Evolutionary conservation across 495 filamentous ascomycete species (phyloP), one percentile per base, ranked within the genome.

Genomic region (Podospora anserina): DNA sequence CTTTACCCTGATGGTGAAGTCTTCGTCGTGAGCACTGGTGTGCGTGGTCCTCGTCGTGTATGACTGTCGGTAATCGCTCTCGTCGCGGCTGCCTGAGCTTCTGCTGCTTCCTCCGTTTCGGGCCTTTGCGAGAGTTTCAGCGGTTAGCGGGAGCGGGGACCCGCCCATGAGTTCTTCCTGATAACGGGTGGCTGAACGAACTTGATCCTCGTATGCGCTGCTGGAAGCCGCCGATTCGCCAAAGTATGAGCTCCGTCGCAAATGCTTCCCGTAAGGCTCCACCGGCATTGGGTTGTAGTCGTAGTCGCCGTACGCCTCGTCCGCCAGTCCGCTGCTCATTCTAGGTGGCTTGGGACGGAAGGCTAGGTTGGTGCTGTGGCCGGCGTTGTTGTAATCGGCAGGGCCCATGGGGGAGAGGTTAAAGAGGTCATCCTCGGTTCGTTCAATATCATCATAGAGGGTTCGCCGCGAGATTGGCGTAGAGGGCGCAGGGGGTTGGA

Each of bases 11-110:
- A 86, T 85, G 13, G 84, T 87, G 30, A 85, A 77, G 69, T 85
- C 83, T 58, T 87, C 83, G 63, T 84, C 82, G 57, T 79, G 74
- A 60, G 71, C 74, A 20, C 78, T 81, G 54, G 80, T 82, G 56
- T 82, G 75, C 16, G 83, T 87, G n/a, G 83, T 87, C 27, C 83
- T 80, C 9, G 84, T 85, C 9, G 85, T 85, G 1, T 82, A 82
- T 20, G 84, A 86, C 64, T 83, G 82, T 66, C 79, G 80, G 70
- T 83, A 86, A 26, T 87, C 85, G 72, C 84, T 86, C 69, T 87
- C 85, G 70, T 87, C 85, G 66, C 80, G 83, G 69, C 84, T 86
- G 6, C 70, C 81, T 57, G 78, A 85, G 76, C 82, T 85, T 61
- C 81, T 78, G 74, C 84, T 85, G 75, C 83, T 84, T 19, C 74